phyloP scores from a whole-genome alignment of 495 filamentous ascomycete species.

The Aspergillus baeticus region DNA sequence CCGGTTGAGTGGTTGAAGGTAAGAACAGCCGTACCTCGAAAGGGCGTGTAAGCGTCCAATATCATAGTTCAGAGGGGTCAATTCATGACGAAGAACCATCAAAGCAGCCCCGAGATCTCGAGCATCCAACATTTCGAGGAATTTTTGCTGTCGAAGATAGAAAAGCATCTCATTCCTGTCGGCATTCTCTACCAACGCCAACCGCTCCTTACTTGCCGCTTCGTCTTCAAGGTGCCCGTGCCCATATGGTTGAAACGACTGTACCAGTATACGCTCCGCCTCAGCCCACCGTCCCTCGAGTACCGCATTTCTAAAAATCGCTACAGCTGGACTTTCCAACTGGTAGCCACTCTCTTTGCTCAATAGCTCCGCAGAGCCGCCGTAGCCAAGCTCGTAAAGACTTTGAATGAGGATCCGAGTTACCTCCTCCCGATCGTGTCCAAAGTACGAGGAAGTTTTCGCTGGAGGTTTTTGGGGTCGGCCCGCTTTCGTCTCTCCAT shows the following conservation, averaged over 20 bases:
- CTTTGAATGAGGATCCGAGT: slow-evolving; percentile 92
- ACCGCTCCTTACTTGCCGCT: slow-evolving; percentile 26
- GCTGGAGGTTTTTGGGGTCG: slow-evolving; percentile 40
- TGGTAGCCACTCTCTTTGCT: slow-evolving; percentile 83
- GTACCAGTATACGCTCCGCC: slow-evolving; percentile 79
- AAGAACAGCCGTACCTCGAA: slow-evolving; percentile 59
- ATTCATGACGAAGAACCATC: slow-evolving; percentile 77
- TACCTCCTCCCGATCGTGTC: slow-evolving; percentile 91
- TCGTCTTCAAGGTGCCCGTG: slow-evolving; percentile 40
- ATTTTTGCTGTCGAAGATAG: slow-evolving; percentile 89
- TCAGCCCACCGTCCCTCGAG: slow-evolving; percentile 78
- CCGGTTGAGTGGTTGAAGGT: neutral
- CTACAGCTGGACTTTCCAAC: slow-evolving; percentile 81
- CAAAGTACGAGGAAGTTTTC: slow-evolving; percentile 55
- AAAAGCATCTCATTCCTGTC: slow-evolving; percentile 68
- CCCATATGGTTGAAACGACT: slow-evolving; percentile 49
- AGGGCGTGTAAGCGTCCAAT: slow-evolving; percentile 73
- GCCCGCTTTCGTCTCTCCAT: slow-evolving; percentile 47
- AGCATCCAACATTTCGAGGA: slow-evolving; percentile 82
- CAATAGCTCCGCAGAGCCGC: slow-evolving; percentile 68
- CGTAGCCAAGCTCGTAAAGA: slow-evolving; percentile 82
- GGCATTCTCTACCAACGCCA: slow-evolving; percentile 56
- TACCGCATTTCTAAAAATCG: slow-evolving; percentile 79
- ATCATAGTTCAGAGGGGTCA: slow-evolving; percentile 85
- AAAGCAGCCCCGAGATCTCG: slow-evolving; percentile 72